These are phyloP conservation scores for Daldinia caldariorum DNA, from an alignment of 495 filamentous ascomycete species.

Conservation along the genomic window DNA sequence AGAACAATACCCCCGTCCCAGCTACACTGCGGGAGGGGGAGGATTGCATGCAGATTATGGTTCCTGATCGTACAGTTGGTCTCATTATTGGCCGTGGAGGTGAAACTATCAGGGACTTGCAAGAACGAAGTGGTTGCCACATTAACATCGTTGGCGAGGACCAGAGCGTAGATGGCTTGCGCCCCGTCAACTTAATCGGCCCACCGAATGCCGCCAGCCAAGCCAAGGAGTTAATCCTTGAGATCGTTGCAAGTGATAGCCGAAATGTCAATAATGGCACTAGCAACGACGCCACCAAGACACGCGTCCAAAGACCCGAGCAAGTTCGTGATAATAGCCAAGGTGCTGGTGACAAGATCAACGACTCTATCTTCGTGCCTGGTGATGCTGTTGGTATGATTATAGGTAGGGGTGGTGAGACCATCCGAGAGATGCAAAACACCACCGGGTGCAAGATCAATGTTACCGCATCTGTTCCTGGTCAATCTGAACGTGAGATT, in stretches of 20 bases:
- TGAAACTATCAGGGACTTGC: constrained; percentile 88
- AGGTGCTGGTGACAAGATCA: constrained; percentile 69
- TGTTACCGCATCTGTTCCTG: constrained; percentile 74
- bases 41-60: constrained; percentile 83
- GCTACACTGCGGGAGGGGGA: constrained; percentile 72
- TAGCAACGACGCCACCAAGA: neutral
- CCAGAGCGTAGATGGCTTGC: constrained; percentile 83
- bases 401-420: constrained; percentile 87
- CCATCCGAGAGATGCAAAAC: constrained; percentile 86
- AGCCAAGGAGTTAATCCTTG: constrained; percentile 82
- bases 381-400: constrained; percentile 92
- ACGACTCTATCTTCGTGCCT: constrained; percentile 80
- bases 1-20: constrained; percentile 34
- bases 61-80: constrained; percentile 87
- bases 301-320: constrained; percentile 40
- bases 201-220: constrained; percentile 68
- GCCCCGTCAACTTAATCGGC: constrained; percentile 86
- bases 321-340: constrained; percentile 49
- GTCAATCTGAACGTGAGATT: constrained; percentile 80
- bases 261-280: constrained; percentile 58
- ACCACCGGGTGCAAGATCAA: constrained; percentile 89
- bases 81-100: constrained; percentile 86
- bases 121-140: constrained; percentile 85
- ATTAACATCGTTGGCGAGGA: constrained; percentile 89
- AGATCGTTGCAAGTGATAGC: constrained; percentile 87